Percentiles rank a stretch among this genome's conserved stretches.
Conservation (phyloP, 2,329 filamentous ascomycete genomes). For the Fusarium domesticum region DNA sequence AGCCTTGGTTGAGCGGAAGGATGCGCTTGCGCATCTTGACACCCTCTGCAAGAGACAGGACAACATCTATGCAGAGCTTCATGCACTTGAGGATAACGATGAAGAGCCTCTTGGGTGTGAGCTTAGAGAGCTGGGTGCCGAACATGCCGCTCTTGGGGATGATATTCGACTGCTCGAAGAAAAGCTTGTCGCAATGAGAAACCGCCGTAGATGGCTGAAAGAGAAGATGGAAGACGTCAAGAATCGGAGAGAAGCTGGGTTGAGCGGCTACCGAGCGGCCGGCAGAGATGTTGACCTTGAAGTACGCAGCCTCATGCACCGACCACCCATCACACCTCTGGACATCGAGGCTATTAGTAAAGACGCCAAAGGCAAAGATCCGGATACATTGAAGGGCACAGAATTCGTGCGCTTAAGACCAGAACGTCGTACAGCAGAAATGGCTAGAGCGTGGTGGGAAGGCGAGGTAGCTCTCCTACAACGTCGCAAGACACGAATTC, state of each 20-base stretch:
- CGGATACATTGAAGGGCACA: slow-evolving; percentile 38
- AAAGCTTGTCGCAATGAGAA: slow-evolving; percentile 59
- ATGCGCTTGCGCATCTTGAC: slow-evolving; percentile 57
- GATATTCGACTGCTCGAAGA: slow-evolving; percentile 67
- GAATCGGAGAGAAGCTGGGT: slow-evolving; percentile 65
- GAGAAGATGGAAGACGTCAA: slow-evolving; percentile 59
- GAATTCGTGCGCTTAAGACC: slow-evolving; percentile 61
- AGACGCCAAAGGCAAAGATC: slow-evolving; percentile 12
- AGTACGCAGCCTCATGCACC: slow-evolving; percentile 55
- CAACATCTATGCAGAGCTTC: slow-evolving; percentile 51
- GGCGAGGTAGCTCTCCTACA: slow-evolving; percentile 58
- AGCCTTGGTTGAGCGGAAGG: slow-evolving; percentile 55
- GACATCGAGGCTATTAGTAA: slow-evolving; percentile 44
- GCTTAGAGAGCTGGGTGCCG: slow-evolving; percentile 56
- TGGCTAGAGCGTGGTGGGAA: slow-evolving; percentile 71
- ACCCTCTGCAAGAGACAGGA: slow-evolving; percentile 49
- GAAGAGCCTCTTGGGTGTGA: slow-evolving; percentile 59
- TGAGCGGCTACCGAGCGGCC: slow-evolving; percentile 68
- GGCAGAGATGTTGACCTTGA: slow-evolving; percentile 64
- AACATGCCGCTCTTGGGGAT: slow-evolving; percentile 51
- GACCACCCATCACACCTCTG: slow-evolving; percentile 54
- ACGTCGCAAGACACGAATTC: slow-evolving; percentile 52
- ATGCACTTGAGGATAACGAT: slow-evolving; percentile 51
- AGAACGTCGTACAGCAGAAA: slow-evolving; percentile 63
- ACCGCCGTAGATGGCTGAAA: slow-evolving; percentile 56